A percentile compares a stretch with the other conserved stretches of the same genome.
Evolutionary conservation across 2,329 filamentous ascomycete genomes (phyloP).

Genomic region (Monosporascus sp.): DNA sequence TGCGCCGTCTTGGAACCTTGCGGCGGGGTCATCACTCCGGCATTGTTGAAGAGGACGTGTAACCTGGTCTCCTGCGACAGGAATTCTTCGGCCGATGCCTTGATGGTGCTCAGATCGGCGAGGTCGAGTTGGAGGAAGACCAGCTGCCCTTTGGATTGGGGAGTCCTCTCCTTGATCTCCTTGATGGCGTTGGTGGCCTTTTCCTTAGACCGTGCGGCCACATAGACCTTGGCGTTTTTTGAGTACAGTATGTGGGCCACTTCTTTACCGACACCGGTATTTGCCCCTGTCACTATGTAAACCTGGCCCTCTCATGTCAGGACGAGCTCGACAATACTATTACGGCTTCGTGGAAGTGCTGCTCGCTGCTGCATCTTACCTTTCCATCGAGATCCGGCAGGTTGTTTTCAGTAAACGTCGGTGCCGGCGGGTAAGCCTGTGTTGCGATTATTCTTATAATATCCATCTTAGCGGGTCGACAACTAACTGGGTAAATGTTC

Average conservation of each 20-base stretch:
- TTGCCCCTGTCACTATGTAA: background rate
- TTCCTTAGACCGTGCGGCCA: background rate
- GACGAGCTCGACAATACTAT: background rate
- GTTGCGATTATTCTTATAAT: background rate
- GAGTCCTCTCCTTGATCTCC: background rate
- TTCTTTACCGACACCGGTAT: background rate
- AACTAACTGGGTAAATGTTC: too few species aligned
- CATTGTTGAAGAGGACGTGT: constrained; percentile 6
- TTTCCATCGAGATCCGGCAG: background rate
- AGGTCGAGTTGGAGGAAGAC: constrained; percentile 1
- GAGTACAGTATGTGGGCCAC: background rate
- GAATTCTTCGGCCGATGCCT: background rate
- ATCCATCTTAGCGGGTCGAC: too few species aligned
- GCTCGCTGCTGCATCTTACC: background rate
- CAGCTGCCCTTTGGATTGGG: background rate
- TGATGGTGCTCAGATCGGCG: constrained; percentile 3
- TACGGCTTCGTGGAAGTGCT: background rate
- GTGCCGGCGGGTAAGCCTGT: background rate
- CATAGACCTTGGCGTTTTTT: background rate
- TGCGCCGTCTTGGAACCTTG: constrained; percentile 2
- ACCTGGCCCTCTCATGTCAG: background rate
- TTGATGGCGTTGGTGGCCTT: background rate
- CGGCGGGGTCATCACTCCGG: constrained; percentile 1
- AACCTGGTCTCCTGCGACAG: constrained; percentile 1
- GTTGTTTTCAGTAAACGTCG: background rate